phyloP scores from a whole-genome alignment of 768 basidiomycete genomes.

The Boletellus ananiceps region DNA sequence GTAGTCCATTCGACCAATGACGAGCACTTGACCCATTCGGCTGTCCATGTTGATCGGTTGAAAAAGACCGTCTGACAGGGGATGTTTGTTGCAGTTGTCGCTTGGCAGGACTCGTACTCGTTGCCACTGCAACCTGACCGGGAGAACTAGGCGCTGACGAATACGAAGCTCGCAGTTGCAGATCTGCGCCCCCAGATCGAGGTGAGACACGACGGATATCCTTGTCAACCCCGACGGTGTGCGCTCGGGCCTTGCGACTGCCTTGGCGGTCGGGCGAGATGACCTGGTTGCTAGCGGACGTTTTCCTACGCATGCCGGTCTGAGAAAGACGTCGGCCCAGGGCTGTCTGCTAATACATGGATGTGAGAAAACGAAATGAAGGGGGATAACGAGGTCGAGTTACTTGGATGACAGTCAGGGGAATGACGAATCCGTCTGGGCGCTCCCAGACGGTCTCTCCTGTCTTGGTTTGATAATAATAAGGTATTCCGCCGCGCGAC shows the following conservation, averaged over 20 bases:
- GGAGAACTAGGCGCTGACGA: slow-evolving; percentile 33
- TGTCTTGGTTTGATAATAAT: slow-evolving; percentile 93
- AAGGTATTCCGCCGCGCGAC: slow-evolving; percentile 74
- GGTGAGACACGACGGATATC: slow-evolving; percentile 30
- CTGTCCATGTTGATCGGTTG: slow-evolving; percentile 28
- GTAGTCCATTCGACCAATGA: slow-evolving; percentile 32
- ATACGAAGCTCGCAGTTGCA: slow-evolving; percentile 27
- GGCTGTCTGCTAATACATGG: slow-evolving; percentile 54
- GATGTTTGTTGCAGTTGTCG: slow-evolving; percentile 22
- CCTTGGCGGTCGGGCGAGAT: slow-evolving; percentile 27
- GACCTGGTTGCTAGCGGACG: slow-evolving; percentile 9
- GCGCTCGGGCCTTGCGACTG: slow-evolving; percentile 36
- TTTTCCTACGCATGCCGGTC: slow-evolving; percentile 35
- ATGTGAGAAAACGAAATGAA: slow-evolving; percentile 3
- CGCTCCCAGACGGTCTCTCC: slow-evolving; percentile 91
- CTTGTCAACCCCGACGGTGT: slow-evolving; percentile 31
- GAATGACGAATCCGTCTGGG: slow-evolving; percentile 88
- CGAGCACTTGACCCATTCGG: slow-evolving; percentile 22
- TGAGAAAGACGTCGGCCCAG: slow-evolving; percentile 67
- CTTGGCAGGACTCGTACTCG: slow-evolving; percentile 25
- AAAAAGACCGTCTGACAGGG: slow-evolving; percentile 29
- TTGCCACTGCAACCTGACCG: slow-evolving; percentile 25
- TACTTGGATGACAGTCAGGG: slow-evolving; percentile 83
- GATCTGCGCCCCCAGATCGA: slow-evolving; percentile 25
- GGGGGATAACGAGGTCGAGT: slow-evolving; percentile 13